A percentile compares a stretch with the other conserved stretches of the same genome.
phyloP scores from a whole-genome alignment of 106 monocot species.

The Alisma plantagoaquatica region DNA sequence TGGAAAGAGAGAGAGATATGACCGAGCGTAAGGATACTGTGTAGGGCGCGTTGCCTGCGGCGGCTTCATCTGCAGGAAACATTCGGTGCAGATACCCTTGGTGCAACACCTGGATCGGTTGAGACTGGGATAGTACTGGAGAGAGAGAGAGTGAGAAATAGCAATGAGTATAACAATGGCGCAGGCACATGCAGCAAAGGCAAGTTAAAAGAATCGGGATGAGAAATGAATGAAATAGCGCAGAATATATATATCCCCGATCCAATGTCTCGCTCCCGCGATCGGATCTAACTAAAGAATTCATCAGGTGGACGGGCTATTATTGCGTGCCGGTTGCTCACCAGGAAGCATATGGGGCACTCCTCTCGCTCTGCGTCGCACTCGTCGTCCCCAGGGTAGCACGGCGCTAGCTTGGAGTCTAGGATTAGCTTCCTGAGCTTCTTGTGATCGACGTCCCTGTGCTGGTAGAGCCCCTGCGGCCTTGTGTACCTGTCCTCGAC shows the following conservation, averaged over 20 bases:
- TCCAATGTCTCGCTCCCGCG: too few relatives aligned
- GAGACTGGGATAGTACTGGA: conserved; percentile 85
- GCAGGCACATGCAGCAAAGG: not conserved
- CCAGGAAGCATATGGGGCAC: conserved; percentile 95
- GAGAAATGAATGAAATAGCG: not conserved
- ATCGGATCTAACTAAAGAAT: too few relatives aligned
- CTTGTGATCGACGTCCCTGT: conserved; percentile 69
- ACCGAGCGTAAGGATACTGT: conserved; percentile 98
- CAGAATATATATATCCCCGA: too few relatives aligned
- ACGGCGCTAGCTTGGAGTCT: conserved; percentile 84
- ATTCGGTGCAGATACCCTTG: conserved; percentile 97
- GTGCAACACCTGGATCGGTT: conserved; percentile 93
- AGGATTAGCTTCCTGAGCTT: conserved; percentile 90
- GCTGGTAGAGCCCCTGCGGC: conserved; percentile 74
- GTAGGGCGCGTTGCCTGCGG: conserved; percentile 57
- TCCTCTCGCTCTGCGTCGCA: conserved; percentile 48
- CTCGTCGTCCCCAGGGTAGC: conserved; percentile 67
- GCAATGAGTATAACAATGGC: not conserved
- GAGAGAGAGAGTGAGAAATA: conserved; percentile 3
- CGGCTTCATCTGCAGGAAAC: conserved; percentile 93
- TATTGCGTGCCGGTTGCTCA: too few relatives aligned
- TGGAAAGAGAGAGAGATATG: too few relatives aligned
- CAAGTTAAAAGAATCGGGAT: not conserved
- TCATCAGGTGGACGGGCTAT: too few relatives aligned
- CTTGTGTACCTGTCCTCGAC: conserved; percentile 85